A percentile compares a stretch with the other conserved stretches of the same genome.
Evolutionary conservation across 2,329 filamentous ascomycete genomes (phyloP).

Genomic region (Alternaria incomplexa): DNA sequence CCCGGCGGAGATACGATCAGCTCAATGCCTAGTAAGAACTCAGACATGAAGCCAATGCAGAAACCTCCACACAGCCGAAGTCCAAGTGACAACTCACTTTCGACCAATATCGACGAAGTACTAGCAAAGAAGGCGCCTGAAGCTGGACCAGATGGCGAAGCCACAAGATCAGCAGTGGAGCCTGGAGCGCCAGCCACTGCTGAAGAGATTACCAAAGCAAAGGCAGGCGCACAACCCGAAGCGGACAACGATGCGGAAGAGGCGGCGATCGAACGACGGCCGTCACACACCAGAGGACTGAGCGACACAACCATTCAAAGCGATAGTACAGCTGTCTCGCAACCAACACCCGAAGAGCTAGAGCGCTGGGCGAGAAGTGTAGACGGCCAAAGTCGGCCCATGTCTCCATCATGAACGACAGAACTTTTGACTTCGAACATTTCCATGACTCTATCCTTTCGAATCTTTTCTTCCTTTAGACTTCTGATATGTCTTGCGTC

Average conservation of each 20-base stretch:
- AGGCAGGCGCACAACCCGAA: neutral
- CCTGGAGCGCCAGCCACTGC: neutral
- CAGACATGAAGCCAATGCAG: slow-evolving; percentile 21
- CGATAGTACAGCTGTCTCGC: slow-evolving; percentile 44
- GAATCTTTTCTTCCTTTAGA: neutral
- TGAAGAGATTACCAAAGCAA: neutral
- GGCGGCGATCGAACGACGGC: slow-evolving; percentile 24
- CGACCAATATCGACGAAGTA: slow-evolving; percentile 38
- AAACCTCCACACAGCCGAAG: slow-evolving; percentile 28
- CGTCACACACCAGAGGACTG: slow-evolving; percentile 38
- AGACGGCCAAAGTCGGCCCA: slow-evolving; percentile 14
- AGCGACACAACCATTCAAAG: slow-evolving; percentile 43
- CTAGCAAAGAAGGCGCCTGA: slow-evolving; percentile 17
- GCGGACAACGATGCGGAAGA: neutral
- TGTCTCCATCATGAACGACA: slow-evolving; percentile 15
- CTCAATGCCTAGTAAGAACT: slow-evolving; percentile 16
- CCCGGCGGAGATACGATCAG: slow-evolving; percentile 38
- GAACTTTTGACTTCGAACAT: neutral
- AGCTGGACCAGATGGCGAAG: neutral
- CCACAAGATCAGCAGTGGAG: neutral
- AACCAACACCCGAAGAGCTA: slow-evolving; percentile 42
- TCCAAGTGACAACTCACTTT: slow-evolving; percentile 34
- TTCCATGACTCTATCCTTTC: neutral
- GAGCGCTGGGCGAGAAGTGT: slow-evolving; percentile 31
- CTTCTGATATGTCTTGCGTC: neutral